Base-by-base conservation (phyloP, 2,329 filamentous ascomycete genomes). In the Emmonsiellopsis sp. region DNA sequence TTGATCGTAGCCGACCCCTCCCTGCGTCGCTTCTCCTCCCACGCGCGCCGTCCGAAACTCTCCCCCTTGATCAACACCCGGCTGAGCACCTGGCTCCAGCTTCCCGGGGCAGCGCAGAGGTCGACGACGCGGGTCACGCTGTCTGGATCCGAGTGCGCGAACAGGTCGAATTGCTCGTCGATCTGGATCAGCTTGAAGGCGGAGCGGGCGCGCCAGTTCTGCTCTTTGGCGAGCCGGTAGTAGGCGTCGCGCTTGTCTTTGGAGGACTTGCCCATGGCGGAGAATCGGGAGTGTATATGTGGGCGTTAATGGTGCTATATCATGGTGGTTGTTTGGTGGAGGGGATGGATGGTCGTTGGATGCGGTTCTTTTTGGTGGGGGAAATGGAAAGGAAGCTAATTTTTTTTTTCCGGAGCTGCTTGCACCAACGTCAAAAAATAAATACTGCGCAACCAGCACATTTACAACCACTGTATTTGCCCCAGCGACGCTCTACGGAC, bases 201-300 rank as follows among this genome's bases (percentile, higher is more conserved):
- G 61, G 90, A 95, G 54, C 93, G 82, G 31, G 93, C 93, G 37
- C 93, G 87, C 92, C 93, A 98, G 59, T 94, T 94, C 76, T 98
- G 93, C 71, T 98, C 93, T 74, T 98, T 98, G 15, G 93, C 93
- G 7, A 98, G 86, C 52, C 93, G 83, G 67, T 98, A 98, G 74
- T 98, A 98, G 45, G 91, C 91, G 70, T 98, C 93, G 51, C 93
- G 87, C 74, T 98, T 98, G 68, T 98, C 93, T 72, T 98, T 98
- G 47, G 92, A 97, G 1, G 93, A 95, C 70, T 97, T 97, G 1
- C 91, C 91, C 91, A 95, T 95, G 13, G 51, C 57, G 52, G 50
- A 35, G 45, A 44, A 50, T 20, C 6, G 26, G 16, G 31, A 43
- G 38, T 2, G 38, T 37, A 34, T 31, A 46, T 42, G 26, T 43